These are phyloP conservation scores for Thymus quinquecostatus DNA, from an alignment of 257 asterid genomes.

Conservation along the genomic window DNA sequence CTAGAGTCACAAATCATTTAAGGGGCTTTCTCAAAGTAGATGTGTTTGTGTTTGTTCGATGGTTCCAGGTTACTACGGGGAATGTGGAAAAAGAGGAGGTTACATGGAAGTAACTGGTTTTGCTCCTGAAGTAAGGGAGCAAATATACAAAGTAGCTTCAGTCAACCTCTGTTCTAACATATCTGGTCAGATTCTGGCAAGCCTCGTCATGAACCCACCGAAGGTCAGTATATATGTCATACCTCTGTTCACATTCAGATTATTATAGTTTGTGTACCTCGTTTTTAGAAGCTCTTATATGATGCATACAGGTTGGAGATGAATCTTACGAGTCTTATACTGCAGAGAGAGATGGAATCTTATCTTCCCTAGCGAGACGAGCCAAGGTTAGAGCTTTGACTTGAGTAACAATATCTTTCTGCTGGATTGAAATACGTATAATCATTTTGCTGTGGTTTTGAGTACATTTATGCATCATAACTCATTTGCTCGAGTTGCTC, in stretches of 20 bases:
- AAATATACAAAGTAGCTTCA: conserved; percentile 91
- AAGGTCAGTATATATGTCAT: conserved; percentile 48
- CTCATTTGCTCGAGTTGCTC: background rate
- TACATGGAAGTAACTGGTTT: conserved; percentile 97
- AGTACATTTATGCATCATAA: background rate
- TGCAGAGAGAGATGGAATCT: conserved; percentile 82
- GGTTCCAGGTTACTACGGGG: conserved; percentile 80
- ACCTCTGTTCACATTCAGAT: background rate
- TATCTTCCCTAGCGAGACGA: conserved; percentile 84
- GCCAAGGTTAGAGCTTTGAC: conserved; percentile 68
- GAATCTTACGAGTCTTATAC: conserved; percentile 80
- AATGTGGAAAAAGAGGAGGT: conserved; percentile 98
- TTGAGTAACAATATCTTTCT: conserved; percentile 7
- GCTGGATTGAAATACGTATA: background rate
- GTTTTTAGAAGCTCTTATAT: background rate
- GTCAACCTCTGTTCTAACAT: conserved; percentile 95
- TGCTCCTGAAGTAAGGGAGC: conserved; percentile 77
- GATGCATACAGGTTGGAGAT: conserved; percentile 71
- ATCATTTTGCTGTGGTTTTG: background rate
- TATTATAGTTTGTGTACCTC: conserved; percentile 14
- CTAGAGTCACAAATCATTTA: background rate
- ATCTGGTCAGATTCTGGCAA: conserved; percentile 95
- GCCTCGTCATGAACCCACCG: conserved; percentile 93
- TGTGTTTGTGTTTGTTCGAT: conserved; percentile 6
- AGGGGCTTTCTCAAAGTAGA: conserved; percentile 9